Conservation (phyloP, 2,329 filamentous ascomycete genomes). For the Bipolaris sorokiniana region DNA sequence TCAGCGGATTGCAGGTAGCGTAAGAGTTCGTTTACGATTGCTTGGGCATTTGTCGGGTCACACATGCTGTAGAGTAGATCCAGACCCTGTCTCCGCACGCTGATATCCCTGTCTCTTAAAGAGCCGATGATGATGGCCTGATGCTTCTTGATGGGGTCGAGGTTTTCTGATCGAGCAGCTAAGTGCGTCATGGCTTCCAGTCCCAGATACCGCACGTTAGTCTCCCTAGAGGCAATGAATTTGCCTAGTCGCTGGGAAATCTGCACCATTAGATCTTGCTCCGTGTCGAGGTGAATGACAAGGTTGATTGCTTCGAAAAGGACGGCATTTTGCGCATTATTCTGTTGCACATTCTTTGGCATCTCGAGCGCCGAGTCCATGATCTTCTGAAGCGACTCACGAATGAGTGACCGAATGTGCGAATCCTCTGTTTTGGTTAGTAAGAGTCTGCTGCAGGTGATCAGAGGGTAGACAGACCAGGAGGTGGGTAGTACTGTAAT, state of each 20-base stretch:
- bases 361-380: conserved; percentile 89
- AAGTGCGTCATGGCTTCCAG: conserved; percentile 98
- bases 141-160: conserved; percentile 97
- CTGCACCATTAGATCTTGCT: conserved; percentile 93
- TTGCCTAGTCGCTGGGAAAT: conserved; percentile 89
- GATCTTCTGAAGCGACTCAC: conserved; percentile 88
- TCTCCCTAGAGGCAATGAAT: conserved; percentile 96
- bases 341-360: conserved; percentile 98
- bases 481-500: conserved; percentile 94
- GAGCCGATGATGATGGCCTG: conserved; percentile 96
- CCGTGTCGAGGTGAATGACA: conserved; percentile 95
- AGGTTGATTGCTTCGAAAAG: conserved; percentile 98
- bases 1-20: conserved; percentile 96
- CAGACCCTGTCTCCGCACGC: conserved; percentile 91
- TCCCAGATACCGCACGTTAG: conserved; percentile 94
- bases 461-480: conserved; percentile 61
- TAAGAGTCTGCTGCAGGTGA: conserved; percentile 11
- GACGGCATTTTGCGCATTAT: conserved; percentile 97
- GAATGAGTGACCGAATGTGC: conserved; percentile 87
- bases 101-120: conserved; percentile 93
- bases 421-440: conserved; percentile 73
- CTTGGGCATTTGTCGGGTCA: conserved; percentile 89
- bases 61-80: conserved; percentile 99
- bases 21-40: conserved; percentile 90
- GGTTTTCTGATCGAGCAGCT: conserved; percentile 87